phyloP scores from a whole-genome alignment of 257 asterid genomes.

The Primulina tabacum region DNA sequence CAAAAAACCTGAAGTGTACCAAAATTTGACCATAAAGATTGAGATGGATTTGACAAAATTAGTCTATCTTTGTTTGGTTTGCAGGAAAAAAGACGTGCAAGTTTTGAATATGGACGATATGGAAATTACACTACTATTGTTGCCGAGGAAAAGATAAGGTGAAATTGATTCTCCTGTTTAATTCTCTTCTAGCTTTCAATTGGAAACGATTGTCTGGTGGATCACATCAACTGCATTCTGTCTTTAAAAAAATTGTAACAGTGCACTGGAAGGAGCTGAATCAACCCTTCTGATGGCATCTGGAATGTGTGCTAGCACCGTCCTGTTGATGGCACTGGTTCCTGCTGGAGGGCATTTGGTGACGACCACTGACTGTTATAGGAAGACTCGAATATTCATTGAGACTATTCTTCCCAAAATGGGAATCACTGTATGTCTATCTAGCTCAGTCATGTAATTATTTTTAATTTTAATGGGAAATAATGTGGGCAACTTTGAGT shows the following conservation, averaged over 20 bases:
- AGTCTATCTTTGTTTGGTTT: constrained; percentile 20
- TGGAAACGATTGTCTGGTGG: constrained; percentile 15
- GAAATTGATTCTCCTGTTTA: constrained; percentile 15
- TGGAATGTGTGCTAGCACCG: constrained; percentile 92
- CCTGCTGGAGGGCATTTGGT: constrained; percentile 96
- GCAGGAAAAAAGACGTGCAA: constrained; percentile 75
- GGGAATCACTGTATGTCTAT: constrained; percentile 73
- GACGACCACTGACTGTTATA: constrained; percentile 89
- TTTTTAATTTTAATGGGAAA: not conserved
- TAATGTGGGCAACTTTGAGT: constrained; percentile 10
- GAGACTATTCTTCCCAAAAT: constrained; percentile 82
- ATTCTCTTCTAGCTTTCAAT: constrained; percentile 11
- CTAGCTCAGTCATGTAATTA: constrained; percentile 23
- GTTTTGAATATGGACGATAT: constrained; percentile 92
- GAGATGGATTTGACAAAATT: constrained; percentile 8
- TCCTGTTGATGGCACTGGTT: constrained; percentile 74
- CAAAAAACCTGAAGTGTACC: not conserved
- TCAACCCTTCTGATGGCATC: constrained; percentile 78
- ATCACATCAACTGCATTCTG: constrained; percentile 11
- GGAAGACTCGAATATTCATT: constrained; percentile 81
- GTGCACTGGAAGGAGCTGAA: constrained; percentile 97
- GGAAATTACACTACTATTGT: constrained; percentile 86
- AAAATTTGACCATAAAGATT: constrained; percentile 1
- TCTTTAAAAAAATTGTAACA: constrained; percentile 34
- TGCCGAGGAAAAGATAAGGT: constrained; percentile 90